Conservation (phyloP, 139 green algal species). For the Ulvella scutata region DNA sequence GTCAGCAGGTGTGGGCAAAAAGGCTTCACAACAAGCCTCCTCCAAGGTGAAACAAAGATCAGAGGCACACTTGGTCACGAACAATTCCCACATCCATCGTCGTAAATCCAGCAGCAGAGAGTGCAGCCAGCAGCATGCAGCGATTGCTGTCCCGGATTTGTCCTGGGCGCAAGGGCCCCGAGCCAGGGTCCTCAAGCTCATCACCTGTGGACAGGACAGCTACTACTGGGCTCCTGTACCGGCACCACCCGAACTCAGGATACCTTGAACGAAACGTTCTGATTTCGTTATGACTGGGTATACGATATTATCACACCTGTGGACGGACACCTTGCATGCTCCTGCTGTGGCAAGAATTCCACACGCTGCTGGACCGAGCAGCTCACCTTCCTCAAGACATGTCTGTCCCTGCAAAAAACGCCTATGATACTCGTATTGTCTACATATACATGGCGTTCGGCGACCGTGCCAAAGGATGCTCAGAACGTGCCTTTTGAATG, state of each 20-base stretch:
- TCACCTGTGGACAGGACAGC: conserved; percentile 79
- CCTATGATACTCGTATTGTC: no score
- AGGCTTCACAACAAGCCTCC: no score
- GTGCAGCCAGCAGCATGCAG: conserved; percentile 73
- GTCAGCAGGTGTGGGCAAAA: no score
- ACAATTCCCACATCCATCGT: conserved; percentile 41
- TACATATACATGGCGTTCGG: no score
- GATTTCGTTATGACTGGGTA: no score
- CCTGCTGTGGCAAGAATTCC: conserved; percentile 83
- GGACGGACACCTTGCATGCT: conserved; percentile 25
- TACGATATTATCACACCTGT: no score
- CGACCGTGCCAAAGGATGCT: no score
- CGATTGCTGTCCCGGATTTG: conserved; percentile 84
- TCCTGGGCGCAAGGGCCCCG: conserved; percentile 29
- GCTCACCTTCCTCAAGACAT: conserved; percentile 38
- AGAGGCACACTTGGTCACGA: conserved; percentile 8
- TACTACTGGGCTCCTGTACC: conserved; percentile 36
- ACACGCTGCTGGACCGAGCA: conserved; percentile 62
- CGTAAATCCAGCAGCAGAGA: conserved; percentile 18
- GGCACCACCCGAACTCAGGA: conserved; percentile 11
- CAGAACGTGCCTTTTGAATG: conserved; percentile 33
- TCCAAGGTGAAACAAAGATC: no score
- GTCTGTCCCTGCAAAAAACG: neutral
- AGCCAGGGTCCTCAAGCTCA: conserved; percentile 36
- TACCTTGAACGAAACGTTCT: no score